These are phyloP conservation scores for Sclerotinia glacialis DNA, from an alignment of 2,329 filamentous ascomycete genomes.

Conservation along the genomic window DNA sequence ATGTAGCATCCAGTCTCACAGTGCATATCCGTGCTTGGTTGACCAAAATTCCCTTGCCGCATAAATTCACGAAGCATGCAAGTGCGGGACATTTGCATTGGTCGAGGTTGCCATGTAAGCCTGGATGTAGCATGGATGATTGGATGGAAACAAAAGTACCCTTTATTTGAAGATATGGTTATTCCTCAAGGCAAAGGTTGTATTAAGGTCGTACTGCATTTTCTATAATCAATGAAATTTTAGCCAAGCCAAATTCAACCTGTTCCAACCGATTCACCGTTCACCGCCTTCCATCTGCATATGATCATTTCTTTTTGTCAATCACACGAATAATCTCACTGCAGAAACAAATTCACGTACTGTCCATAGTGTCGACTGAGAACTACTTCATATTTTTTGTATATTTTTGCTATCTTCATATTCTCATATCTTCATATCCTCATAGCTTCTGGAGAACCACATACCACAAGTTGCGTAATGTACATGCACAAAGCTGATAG, in stretches of 20 bases:
- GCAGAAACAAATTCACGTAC: no score
- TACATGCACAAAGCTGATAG: no score
- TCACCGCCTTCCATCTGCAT: no score
- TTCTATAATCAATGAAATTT: not conserved
- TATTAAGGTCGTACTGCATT: not conserved
- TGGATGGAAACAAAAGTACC: not conserved
- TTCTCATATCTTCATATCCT: not conserved
- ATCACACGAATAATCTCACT: no score
- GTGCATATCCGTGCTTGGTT: not conserved
- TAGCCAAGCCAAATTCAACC: not conserved
- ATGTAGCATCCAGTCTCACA: not conserved
- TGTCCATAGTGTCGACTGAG: not conserved
- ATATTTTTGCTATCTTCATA: not conserved
- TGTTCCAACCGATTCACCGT: not conserved
- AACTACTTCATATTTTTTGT: no score
- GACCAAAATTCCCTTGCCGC: not conserved
- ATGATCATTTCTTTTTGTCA: no score
- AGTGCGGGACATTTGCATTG: no score
- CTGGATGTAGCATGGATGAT: not conserved
- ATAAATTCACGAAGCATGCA: not conserved
- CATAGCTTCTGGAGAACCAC: not conserved
- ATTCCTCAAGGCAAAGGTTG: not conserved
- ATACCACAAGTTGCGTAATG: not conserved
- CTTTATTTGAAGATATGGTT: not conserved
- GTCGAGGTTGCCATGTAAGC: not conserved